A percentile compares a stretch with the other conserved stretches of the same genome.
Conservation (phyloP, 495 filamentous ascomycete genomes). For the Cercophora sp. region DNA sequence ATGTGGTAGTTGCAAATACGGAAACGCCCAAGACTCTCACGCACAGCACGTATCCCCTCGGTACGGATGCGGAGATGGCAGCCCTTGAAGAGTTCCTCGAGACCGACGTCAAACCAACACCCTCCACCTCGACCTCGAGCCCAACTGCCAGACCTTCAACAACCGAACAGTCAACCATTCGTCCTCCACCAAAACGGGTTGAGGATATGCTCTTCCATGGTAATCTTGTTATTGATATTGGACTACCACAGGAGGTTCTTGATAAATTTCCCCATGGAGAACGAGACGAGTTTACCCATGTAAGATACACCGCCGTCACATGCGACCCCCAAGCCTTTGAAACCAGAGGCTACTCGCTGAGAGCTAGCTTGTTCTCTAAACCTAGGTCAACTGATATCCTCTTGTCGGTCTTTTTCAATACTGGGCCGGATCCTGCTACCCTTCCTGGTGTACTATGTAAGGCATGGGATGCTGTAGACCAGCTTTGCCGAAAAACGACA, state of each 20-base stretch:
- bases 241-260: neutral
- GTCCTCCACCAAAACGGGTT: neutral
- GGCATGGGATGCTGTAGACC: neutral
- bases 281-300: neutral
- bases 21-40: no score
- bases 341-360: neutral
- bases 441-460: neutral
- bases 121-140: neutral
- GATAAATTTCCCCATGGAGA: neutral
- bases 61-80: neutral
- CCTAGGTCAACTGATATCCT: neutral
- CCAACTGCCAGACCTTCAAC: neutral
- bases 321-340: neutral
- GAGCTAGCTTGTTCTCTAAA: neutral
- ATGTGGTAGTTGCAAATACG: no score
- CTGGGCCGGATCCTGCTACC: neutral
- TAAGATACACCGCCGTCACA: neutral
- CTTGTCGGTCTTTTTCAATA: neutral
- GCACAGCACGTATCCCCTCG: no score
- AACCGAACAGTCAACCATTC: neutral
- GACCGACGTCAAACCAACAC: neutral
- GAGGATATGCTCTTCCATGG: neutral
- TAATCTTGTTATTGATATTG: conserved; percentile 1
- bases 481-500: neutral
- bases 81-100: neutral